These are phyloP conservation scores for Ustilago nuda DNA, from an alignment of 1,284 basidiomycete species.

Conservation along the genomic window DNA sequence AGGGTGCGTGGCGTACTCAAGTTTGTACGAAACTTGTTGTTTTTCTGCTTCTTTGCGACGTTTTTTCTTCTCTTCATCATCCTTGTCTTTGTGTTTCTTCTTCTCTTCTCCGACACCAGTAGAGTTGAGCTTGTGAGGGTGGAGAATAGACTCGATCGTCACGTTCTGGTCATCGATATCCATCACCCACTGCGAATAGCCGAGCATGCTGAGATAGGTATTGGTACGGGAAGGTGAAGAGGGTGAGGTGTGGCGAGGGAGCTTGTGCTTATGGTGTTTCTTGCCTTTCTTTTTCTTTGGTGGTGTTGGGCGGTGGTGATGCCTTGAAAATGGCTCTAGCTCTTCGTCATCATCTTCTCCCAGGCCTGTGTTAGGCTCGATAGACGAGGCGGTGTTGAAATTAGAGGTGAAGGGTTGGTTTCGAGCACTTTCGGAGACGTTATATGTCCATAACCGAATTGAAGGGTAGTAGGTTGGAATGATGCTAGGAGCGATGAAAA, in stretches of 20 bases:
- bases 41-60: slow-evolving; percentile 26
- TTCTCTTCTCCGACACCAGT: not conserved
- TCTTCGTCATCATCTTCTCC: slow-evolving; percentile 53
- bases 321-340: slow-evolving; percentile 25
- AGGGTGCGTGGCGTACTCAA: slow-evolving; percentile 66
- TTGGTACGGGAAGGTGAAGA: slow-evolving; percentile 80
- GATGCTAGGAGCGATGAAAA: slow-evolving; percentile 71
- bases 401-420: slow-evolving; percentile 12
- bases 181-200: slow-evolving; percentile 85
- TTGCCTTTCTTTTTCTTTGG: slow-evolving; percentile 72
- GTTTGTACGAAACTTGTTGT: slow-evolving; percentile 46
- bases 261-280: slow-evolving; percentile 74
- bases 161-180: slow-evolving; percentile 75
- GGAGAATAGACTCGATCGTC: slow-evolving; percentile 64
- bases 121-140: slow-evolving; percentile 3
- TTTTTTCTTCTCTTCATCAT: slow-evolving; percentile 14
- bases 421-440: slow-evolving; percentile 47
- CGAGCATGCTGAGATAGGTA: slow-evolving; percentile 78
- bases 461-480: slow-evolving; percentile 90
- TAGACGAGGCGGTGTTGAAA: not conserved
- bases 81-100: slow-evolving; percentile 12
- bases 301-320: slow-evolving; percentile 50
- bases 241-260: slow-evolving; percentile 76
- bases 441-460: slow-evolving; percentile 79
- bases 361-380: slow-evolving; percentile 40